A percentile compares a stretch with the other conserved stretches of the same genome.
These are phyloP conservation scores for Backusella mclennaniae DNA, from an alignment of 192 early-diverging fungal species.

Conservation along the genomic window DNA sequence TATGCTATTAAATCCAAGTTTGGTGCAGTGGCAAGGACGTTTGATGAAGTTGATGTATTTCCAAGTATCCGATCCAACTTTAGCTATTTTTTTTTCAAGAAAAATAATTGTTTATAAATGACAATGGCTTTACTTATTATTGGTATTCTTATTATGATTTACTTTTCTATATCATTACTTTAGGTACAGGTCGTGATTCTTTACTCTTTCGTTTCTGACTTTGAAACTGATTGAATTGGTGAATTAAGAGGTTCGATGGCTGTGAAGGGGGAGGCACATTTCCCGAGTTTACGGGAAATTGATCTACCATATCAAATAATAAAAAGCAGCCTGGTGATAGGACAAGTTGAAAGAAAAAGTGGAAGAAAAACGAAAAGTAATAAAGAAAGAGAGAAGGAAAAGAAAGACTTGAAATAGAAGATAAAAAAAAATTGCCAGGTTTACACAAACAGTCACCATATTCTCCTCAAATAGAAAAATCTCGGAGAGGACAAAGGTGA, in stretches of 20 bases:
- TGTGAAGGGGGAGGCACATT: slow-evolving; percentile 32
- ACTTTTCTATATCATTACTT: slow-evolving; percentile 16
- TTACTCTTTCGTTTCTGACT: slow-evolving; percentile 26
- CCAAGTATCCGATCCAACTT: slow-evolving; percentile 71
- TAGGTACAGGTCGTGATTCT: slow-evolving; percentile 17
- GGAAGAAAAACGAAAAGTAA: not conserved
- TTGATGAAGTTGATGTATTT: slow-evolving; percentile 52
- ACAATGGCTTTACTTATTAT: not conserved
- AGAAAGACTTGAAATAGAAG: not conserved
- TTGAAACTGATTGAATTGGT: slow-evolving; percentile 10
- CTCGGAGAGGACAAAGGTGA: slow-evolving; percentile 2
- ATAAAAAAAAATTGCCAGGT: not conserved
- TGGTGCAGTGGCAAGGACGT: slow-evolving; percentile 54
- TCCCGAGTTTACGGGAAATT: slow-evolving; percentile 35
- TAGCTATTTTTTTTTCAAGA: slow-evolving; percentile 27
- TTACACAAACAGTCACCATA: slow-evolving; percentile 4
- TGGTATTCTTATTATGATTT: not conserved
- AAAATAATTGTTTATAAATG: not conserved
- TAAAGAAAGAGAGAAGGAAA: slow-evolving; percentile 4
- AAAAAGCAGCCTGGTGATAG: not conserved
- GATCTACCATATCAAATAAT: slow-evolving; percentile 9
- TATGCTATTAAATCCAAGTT: slow-evolving; percentile 63
- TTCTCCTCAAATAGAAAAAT: not conserved
- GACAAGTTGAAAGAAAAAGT: not conserved
- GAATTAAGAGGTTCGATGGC: slow-evolving; percentile 4